Percentiles rank a stretch among this genome's conserved stretches.
Conservation (phyloP, 768 basidiomycete genomes). For the Pholiota molesta region DNA sequence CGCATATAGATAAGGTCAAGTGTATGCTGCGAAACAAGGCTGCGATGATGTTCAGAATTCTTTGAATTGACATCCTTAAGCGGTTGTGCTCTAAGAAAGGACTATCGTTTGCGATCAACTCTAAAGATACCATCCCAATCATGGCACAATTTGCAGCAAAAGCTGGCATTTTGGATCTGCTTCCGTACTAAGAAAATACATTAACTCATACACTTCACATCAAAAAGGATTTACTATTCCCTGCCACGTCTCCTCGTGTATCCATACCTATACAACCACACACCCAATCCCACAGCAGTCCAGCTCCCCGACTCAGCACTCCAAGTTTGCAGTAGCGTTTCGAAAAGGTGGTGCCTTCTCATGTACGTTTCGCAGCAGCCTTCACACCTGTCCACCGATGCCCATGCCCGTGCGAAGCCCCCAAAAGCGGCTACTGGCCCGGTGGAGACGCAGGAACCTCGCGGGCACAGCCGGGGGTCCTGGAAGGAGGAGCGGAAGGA, state of each 20-base stretch:
- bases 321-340: neutral
- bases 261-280: neutral
- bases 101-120: too few relatives aligned
- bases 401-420: constrained; percentile 29
- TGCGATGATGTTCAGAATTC: too few relatives aligned
- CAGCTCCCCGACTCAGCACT: neutral
- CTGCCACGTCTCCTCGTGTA: neutral
- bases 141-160: too few relatives aligned
- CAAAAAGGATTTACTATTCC: neutral
- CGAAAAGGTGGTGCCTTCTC: neutral
- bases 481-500: constrained; percentile 73
- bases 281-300: neutral
- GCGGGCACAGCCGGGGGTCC: constrained; percentile 16
- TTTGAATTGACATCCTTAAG: too few relatives aligned
- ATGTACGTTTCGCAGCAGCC: constrained; percentile 19
- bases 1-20: too few relatives aligned
- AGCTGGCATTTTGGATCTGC: neutral
- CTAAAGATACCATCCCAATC: too few relatives aligned
- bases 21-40: too few relatives aligned
- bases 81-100: too few relatives aligned
- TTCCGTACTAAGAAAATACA: neutral
- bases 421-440: constrained; percentile 22
- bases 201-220: neutral
- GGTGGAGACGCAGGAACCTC: neutral
- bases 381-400: constrained; percentile 25